Evolutionary conservation across 164 flowering plant genomes (phyloP), one percentile per base, ranked within the genome.

Genomic region (Vitis cinerea): DNA sequence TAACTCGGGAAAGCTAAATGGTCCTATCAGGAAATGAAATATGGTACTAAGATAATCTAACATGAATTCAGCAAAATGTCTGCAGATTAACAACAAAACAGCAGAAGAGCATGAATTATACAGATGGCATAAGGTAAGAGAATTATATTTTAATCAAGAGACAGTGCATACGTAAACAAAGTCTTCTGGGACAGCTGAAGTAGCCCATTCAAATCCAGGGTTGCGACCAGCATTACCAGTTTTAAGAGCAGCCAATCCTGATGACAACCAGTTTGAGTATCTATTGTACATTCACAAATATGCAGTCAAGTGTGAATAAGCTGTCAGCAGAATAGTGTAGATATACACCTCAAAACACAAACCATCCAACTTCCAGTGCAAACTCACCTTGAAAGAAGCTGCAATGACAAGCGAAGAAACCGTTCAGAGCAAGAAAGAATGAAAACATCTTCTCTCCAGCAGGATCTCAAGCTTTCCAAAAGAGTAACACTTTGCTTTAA

Each of bases 381-480:
- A 65, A 70, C 78, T 49, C 29, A 90, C 99, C 99, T 87, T 57
- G 99, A 85, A 59, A 96, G 78, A 80, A 96, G 98, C 83, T 96
- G 98, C 83, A 96, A 81, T 65, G 94, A 83, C 67, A 96, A 80
- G 58, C 97, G 92, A 31, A 96, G 86, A 72, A 96, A 93, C 86
- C 90, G 93, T 83, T 96, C 98, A 27, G 97, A 84, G 81, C 83
- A 87, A 74, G 97, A 88, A 59, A 88, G 57, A 62, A 93, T 79
- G 68, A 93, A 80, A 72, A 93, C 90, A 83, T 96, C 97, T 72
- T 96, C 93, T 64, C 80, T 87, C 99, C 98, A 93, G 84, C 98
- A 93, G 66, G 91, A 80, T 77, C 84, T 85, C 85, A 96, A 74
- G 88, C 94, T 79, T 74, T 91, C 97, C 79, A 91, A 70, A 74